Base-by-base conservation (phyloP, 2,329 filamentous ascomycete species). In the Trichoderma semiorbis region DNA sequence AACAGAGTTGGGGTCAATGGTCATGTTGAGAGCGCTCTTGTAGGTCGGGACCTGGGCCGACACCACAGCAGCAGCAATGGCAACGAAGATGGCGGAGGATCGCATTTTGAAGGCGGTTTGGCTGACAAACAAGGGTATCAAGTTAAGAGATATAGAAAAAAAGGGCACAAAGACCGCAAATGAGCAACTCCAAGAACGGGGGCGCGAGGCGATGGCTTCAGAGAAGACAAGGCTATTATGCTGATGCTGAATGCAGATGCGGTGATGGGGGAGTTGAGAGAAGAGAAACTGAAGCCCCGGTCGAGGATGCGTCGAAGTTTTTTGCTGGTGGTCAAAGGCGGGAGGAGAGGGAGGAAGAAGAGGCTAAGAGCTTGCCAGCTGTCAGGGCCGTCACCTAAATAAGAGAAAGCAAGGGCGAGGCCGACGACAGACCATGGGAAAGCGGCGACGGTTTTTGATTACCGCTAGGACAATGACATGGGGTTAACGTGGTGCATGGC, bases 41-140 rank as follows among this genome's bases (percentile, higher is more conserved):
- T 84, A 87, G 79, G 84, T 84, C 69, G 80, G 76, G 60, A 79
- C 79, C 73, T 83, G 81, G 64, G 84, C 84, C 73, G 81, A 82
- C 74, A 82, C 83, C 72, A 81, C 77, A 71, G 81, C 78, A 74
- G 82, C 80, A 75, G 85, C 85, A 74, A 87, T 79, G 78, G 83
- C 83, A 75, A 84, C 75, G 74, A 84, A 72, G 72, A 82, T 78
- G 73, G 81, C 73, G 74, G 80, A 79, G 74, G 78, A 78, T 76
- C 83, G 84, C 84, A 85, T 86, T 65, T 74, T 81, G 80, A 75
- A 34, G 63, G 69, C 36, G 74, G 72, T 74, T 63, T 71, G 36
- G 69, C 47, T 66, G 64, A 60, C 55, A 61, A 53, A 62, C 39
- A 53, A 58, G 55, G 60, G 71, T 63, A 71, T 71, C 69, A 64